These are phyloP conservation scores for Microthlaspi erraticum DNA, from an alignment of 345 rosid genomes.

Conservation along the genomic window DNA sequence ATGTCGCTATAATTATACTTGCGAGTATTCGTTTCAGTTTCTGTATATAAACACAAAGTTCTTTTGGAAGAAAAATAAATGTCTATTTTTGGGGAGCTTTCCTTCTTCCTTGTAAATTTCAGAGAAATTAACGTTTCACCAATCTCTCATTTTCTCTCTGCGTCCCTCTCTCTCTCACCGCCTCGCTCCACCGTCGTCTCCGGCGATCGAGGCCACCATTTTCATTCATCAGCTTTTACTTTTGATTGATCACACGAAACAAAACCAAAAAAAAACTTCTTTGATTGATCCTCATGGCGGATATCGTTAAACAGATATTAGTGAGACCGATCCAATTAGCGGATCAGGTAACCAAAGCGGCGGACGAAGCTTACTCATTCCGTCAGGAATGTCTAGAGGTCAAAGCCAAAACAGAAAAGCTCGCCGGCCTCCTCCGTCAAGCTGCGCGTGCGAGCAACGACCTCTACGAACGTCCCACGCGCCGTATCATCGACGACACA, in stretches of 20 bases:
- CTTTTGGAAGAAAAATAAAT: neutral
- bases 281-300: slow-evolving; percentile 54
- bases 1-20: slow-evolving; percentile 2
- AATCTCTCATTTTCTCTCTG: slow-evolving; percentile 26
- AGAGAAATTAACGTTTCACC: slow-evolving; percentile 48
- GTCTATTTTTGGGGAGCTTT: slow-evolving; percentile 25
- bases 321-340: slow-evolving; percentile 77
- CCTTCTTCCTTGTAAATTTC: slow-evolving; percentile 35
- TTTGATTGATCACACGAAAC: no score
- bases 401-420: slow-evolving; percentile 72
- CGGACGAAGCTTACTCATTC: slow-evolving; percentile 74
- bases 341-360: slow-evolving; percentile 64
- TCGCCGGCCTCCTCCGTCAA: slow-evolving; percentile 71
- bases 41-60: slow-evolving; percentile 26
- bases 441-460: slow-evolving; percentile 80
- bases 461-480: slow-evolving; percentile 76
- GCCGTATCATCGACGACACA: slow-evolving; percentile 75
- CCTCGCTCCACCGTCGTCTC: slow-evolving; percentile 42
- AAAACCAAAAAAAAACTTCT: no score
- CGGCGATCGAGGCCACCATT: slow-evolving; percentile 45
- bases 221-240: neutral
- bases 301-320: slow-evolving; percentile 69
- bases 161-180: slow-evolving; percentile 22
- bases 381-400: slow-evolving; percentile 75
- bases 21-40: slow-evolving; percentile 19